Conservation (phyloP, 441 rosid genomes). For the California macrophylla region DNA sequence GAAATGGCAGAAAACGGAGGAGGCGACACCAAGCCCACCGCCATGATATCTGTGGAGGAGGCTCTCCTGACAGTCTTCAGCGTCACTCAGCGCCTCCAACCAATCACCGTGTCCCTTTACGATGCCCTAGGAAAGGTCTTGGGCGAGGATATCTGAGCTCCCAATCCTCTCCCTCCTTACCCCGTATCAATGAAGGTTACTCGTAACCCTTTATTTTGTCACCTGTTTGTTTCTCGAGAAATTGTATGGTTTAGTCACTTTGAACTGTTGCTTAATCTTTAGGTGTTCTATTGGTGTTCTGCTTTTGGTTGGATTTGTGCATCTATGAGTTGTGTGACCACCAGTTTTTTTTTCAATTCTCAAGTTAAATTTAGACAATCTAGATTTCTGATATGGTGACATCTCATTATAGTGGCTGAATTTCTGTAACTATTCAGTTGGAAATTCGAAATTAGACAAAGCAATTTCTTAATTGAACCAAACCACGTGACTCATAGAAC, state of each 20-base stretch:
- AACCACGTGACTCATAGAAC: background rate
- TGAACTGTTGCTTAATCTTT: background rate
- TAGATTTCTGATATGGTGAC: background rate
- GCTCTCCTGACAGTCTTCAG: conserved; percentile 48
- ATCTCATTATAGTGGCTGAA: background rate
- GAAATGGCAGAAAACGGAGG: conserved; percentile 13
- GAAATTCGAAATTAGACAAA: background rate
- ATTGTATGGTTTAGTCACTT: background rate
- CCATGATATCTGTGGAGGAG: conserved; percentile 54
- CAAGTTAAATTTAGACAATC: background rate
- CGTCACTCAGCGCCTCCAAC: conserved; percentile 48
- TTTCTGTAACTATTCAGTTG: background rate
- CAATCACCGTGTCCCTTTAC: conserved; percentile 40
- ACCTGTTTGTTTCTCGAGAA: background rate
- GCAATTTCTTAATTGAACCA: too few species aligned
- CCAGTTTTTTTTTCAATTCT: background rate
- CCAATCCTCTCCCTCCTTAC: conserved; percentile 86
- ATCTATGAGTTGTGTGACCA: background rate
- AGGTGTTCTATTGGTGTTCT: background rate
- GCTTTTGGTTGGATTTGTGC: background rate
- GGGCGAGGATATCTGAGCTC: conserved; percentile 69
- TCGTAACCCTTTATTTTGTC: background rate
- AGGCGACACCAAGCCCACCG: conserved; percentile 5
- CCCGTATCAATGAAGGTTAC: conserved; percentile 76
- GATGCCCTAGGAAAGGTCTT: conserved; percentile 73